A percentile compares a stretch with the other conserved stretches of the same genome.
Evolutionary conservation across 2,329 filamentous ascomycete genomes (phyloP).

Genomic region (Phialophora chinensis): DNA sequence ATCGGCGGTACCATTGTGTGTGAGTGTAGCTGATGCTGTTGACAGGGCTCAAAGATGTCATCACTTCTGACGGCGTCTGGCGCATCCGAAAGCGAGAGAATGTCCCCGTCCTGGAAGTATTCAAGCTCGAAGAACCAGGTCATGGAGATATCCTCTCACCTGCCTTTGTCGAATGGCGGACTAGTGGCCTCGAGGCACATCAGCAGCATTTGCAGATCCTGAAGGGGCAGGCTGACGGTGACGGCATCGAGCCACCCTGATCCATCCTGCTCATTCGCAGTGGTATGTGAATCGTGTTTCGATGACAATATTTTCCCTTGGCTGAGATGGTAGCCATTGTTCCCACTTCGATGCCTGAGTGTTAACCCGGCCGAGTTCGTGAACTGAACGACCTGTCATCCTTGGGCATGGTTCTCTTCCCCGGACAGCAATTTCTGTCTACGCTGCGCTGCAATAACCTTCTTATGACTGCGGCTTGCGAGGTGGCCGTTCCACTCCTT

Average conservation of each 20-base stretch:
- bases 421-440: conserved; percentile 16
- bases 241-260: conserved; percentile 9
- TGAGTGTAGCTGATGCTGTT: conserved; percentile 16
- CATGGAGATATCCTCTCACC: conserved; percentile 77
- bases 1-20: too few species aligned
- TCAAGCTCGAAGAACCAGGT: conserved; percentile 73
- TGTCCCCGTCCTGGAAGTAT: conserved; percentile 72
- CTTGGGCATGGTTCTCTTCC: neutral
- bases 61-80: conserved; percentile 76
- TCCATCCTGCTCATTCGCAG: neutral
- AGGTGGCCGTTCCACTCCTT: conserved; percentile 65
- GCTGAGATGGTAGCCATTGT: neutral
- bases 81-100: conserved; percentile 72
- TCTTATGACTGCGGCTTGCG: conserved; percentile 63
- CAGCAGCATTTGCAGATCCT: conserved; percentile 8
- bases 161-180: conserved; percentile 76
- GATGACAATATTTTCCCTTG: neutral
- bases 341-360: neutral
- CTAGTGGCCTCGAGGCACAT: conserved; percentile 35
- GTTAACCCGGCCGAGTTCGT: conserved; percentile 5
- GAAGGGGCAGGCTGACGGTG: neutral
- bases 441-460: conserved; percentile 43
- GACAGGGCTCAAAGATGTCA: conserved; percentile 67
- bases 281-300: neutral
- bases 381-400: neutral